These are phyloP conservation scores for Amphirosellinia nigrospora DNA, from an alignment of 495 filamentous ascomycete genomes.

Conservation along the genomic window DNA sequence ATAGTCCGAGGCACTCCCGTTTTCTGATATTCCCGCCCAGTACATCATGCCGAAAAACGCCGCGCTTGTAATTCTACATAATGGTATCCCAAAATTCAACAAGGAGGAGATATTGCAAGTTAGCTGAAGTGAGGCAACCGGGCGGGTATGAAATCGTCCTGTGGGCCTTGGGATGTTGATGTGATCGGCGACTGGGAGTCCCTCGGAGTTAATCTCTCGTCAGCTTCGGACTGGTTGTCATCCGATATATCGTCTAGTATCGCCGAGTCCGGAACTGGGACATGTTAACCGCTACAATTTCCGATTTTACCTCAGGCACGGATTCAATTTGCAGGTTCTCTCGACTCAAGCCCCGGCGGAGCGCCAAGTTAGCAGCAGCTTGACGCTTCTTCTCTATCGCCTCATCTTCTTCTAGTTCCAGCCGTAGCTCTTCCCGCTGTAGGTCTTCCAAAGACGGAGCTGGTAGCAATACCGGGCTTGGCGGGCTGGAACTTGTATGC, in stretches of 20 bases:
- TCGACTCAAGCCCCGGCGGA: constrained; percentile 67
- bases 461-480: constrained; percentile 40
- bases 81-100: constrained; percentile 10
- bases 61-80: constrained; percentile 27
- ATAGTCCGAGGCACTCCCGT: constrained; percentile 9
- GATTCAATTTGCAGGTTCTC: constrained; percentile 38
- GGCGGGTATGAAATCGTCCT: constrained; percentile 38
- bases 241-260: constrained; percentile 34
- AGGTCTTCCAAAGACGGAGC: constrained; percentile 72
- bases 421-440: constrained; percentile 75
- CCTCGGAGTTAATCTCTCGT: constrained; percentile 13
- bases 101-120: constrained; percentile 7
- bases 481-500: constrained; percentile 41
- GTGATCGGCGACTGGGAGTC: constrained; percentile 17
- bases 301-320: constrained; percentile 40
- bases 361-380: constrained; percentile 74
- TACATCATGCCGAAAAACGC: constrained; percentile 20
- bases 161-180: constrained; percentile 15
- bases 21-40: constrained; percentile 11
- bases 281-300: constrained; percentile 34
- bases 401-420: constrained; percentile 70
- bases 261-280: constrained; percentile 33
- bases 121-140: constrained; percentile 39
- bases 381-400: constrained; percentile 71
- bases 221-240: constrained; percentile 29